Evolutionary conservation across 192 early-diverging fungal genomes (phyloP), one percentile per base, ranked within the genome.

Genomic region (Phycomyces nitens): DNA sequence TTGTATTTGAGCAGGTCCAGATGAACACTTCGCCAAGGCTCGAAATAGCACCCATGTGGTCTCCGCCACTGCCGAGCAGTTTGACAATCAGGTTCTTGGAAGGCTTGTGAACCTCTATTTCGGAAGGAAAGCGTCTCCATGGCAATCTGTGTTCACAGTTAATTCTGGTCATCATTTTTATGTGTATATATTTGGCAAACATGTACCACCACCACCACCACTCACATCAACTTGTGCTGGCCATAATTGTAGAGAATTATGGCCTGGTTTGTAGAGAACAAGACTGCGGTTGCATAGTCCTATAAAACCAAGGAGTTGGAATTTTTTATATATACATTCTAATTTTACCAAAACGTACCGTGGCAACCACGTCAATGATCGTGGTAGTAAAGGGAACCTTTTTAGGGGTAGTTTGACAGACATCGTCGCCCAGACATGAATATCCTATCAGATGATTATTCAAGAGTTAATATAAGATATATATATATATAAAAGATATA

Each of bases 251-350:
- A 55, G 58, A 90, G 77, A 10, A 90, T 80, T 12, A 81, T 65
- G 14, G 90, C 82, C 16, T 90, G 85, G 68, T 82, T 64, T 0
- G 74, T 68, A 0, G 61, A 60, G 38, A 80, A 77, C 6, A 92
- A 72, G 20, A 89, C 78, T 4, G 80, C 83, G 0, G 90, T 91
- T 7, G 89, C 80, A 39, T 71, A 79, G 56, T 92, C 87, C 47
- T 70, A 56, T 39, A 51, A 24, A 11, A 41, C 24, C 38, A 20
- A 56, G 29, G 7, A 20, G 20, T 55, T 18, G 1, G 27, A 24
- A 29, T 34, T 41, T 40, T n/a, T n/a, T n/a, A n/a, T n/a, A n/a
- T n/a, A n/a, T n/a, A n/a, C n/a, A n/a, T n/a, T n/a, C n/a, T n/a
- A n/a, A n/a, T n/a, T n/a, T n/a, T n/a, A n/a, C n/a, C n/a, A n/a